A percentile compares a stretch with the other conserved stretches of the same genome.
Conservation (phyloP, 768 basidiomycete genomes). For the Hortiboletus campestris region DNA sequence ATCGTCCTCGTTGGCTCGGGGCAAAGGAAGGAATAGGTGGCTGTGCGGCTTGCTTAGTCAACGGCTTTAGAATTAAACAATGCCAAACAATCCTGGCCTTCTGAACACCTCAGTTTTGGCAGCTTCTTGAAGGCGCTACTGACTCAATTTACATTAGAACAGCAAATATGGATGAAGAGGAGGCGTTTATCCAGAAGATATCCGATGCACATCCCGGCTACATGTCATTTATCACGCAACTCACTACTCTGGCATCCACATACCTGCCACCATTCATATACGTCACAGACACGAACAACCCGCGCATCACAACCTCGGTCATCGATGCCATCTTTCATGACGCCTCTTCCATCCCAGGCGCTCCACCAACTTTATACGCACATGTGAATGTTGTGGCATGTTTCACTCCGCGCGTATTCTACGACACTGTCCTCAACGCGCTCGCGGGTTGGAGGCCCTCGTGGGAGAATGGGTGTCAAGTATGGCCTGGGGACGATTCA, state of each 20-base stretch:
- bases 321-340: conserved; percentile 16
- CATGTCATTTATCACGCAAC: conserved; percentile 20
- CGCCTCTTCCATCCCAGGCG: conserved; percentile 8
- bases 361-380: conserved; percentile 39
- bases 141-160: background rate
- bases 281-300: conserved; percentile 55
- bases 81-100: conserved; percentile 2
- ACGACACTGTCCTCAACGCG: conserved; percentile 61
- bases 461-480: conserved; percentile 61
- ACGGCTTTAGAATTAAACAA: conserved; percentile 15
- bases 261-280: conserved; percentile 66
- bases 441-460: conserved; percentile 53
- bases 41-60: conserved; percentile 7
- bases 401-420: conserved; percentile 62
- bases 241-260: conserved; percentile 31
- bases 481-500: conserved; percentile 47
- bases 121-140: background rate
- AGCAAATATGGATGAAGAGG: conserved; percentile 19
- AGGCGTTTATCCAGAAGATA: conserved; percentile 1
- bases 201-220: conserved; percentile 25
- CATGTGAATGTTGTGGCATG: conserved; percentile 56
- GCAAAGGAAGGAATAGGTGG: background rate
- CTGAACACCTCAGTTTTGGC: background rate
- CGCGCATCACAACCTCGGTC: conserved; percentile 45
- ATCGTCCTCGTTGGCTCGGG: no score